phyloP scores from a whole-genome alignment of 352 stramenopile species.

The Aphanomyces astaci region DNA sequence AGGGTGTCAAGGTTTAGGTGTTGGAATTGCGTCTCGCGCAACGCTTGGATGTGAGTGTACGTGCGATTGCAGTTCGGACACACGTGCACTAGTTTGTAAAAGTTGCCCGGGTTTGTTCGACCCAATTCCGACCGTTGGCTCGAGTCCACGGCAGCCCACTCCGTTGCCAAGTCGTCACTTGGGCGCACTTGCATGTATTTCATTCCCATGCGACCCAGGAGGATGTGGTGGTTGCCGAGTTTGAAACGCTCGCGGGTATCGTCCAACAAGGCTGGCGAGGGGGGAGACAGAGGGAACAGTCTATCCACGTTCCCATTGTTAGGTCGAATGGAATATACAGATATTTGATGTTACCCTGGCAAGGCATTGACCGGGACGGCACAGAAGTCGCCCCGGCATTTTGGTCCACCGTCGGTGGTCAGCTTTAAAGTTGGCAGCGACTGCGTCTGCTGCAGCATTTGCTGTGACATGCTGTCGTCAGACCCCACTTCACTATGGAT shows the following conservation, averaged over 20 bases:
- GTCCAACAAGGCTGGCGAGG: slow-evolving; percentile 22
- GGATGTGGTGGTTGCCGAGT: slow-evolving; percentile 65
- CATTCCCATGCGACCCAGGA: slow-evolving; percentile 53
- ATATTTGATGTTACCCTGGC: background rate
- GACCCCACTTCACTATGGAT: background rate
- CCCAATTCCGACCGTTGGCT: slow-evolving; percentile 55
- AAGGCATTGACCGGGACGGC: slow-evolving; percentile 3
- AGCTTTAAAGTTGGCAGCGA: slow-evolving; percentile 41
- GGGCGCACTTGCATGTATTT: slow-evolving; percentile 34
- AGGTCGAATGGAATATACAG: no score
- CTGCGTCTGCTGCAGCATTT: slow-evolving; percentile 28
- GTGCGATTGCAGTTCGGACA: slow-evolving; percentile 67
- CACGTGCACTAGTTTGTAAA: slow-evolving; percentile 71
- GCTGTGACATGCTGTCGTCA: background rate
- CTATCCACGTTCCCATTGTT: no score
- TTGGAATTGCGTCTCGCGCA: slow-evolving; percentile 45
- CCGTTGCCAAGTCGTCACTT: slow-evolving; percentile 14
- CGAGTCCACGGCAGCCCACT: slow-evolving; percentile 63
- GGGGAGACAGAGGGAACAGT: background rate
- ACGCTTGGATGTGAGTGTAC: slow-evolving; percentile 48
- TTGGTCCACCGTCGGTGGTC: slow-evolving; percentile 26
- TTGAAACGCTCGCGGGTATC: slow-evolving; percentile 55
- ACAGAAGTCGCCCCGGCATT: slow-evolving; percentile 67
- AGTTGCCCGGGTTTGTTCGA: slow-evolving; percentile 50
- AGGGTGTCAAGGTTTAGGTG: background rate